Base-by-base conservation (phyloP, 805 yeast species). In the Cyberlindnera japonica region DNA sequence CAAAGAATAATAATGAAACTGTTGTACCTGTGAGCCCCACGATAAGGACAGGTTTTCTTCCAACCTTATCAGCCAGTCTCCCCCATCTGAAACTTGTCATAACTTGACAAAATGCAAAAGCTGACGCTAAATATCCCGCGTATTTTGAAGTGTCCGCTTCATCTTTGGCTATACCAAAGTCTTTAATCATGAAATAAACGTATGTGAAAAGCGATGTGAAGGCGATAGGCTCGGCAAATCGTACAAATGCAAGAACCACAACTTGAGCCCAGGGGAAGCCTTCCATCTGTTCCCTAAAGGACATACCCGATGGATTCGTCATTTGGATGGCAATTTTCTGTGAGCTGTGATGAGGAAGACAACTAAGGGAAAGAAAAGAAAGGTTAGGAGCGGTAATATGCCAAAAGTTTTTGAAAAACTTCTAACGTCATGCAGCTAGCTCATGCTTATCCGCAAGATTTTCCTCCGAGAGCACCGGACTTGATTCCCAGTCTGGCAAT, bases 141-240 rank as follows among this genome's bases (percentile, higher is more conserved):
- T 44, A 49, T 22, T 34, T 47, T 20, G 50, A 42, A 11, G 47
- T 43, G 20, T 49, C 50, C 2, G 50, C 48, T 5, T 49, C 45
- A 23, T 37, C 37, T 14, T 47, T 34, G 8, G 53, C 48, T 12
- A 49, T 40, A 11, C 41, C 49, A 25, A 49, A 49, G 33, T 49
- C 53, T 16, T 41, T 25, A 15, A 49, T 48, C 50, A 49, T 49
- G 44, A 42, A 46, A 38, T 38, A 49, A 26, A 49, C 53, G 27
- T 49, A 49, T 13, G 53, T 47, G 41, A 49, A 47, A 20, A 49
- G 32, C 2, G 50, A 43, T 13, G 47, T 43, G 45, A 49, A 49
- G 10, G 53, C 50, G 12, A 49, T 44, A 6, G 53, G 53, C 24
- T 49, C 53, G 3, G 53, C 53, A 27, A 49, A 43, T 14, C 53